Percentiles rank a stretch among this genome's conserved stretches.
phyloP scores from a whole-genome alignment of 441 rosid species.

The Pelargonium citronellum region DNA sequence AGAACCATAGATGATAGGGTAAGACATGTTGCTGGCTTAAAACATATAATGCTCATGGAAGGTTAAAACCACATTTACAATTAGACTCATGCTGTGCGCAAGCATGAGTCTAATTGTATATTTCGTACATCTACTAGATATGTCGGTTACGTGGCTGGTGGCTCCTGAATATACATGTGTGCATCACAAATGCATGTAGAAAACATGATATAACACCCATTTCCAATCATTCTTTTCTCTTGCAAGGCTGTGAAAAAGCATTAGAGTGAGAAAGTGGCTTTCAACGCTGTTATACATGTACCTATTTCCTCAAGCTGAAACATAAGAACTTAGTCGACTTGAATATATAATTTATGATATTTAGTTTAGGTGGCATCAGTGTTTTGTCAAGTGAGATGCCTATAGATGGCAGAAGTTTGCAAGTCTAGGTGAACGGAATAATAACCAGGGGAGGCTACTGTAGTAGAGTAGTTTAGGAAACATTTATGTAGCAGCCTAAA shows the following conservation, averaged over 20 bases:
- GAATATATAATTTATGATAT: not conserved
- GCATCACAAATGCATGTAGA: not conserved
- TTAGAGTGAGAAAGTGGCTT: not conserved
- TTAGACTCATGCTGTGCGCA: not conserved
- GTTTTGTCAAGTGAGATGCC: not conserved
- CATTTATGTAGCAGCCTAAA: slow-evolving; percentile 7
- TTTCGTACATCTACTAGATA: not conserved
- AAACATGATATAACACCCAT: not conserved
- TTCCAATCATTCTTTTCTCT: not conserved
- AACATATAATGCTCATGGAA: not conserved
- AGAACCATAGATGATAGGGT: not conserved
- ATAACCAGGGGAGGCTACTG: not conserved
- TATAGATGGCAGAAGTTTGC: not conserved
- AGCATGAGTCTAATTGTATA: not conserved
- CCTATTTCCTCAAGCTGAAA: not conserved
- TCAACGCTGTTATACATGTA: not conserved
- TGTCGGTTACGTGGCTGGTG: not conserved
- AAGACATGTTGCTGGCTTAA: not conserved
- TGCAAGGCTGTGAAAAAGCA: not conserved
- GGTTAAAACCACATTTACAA: not conserved
- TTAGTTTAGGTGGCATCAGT: not conserved
- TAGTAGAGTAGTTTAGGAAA: not conserved
- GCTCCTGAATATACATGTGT: not conserved
- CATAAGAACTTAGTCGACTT: not conserved
- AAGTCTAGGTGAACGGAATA: not conserved